Percentiles rank a stretch among this genome's conserved stretches.
These are phyloP conservation scores for Bocquillonia castaneifolia DNA, from an alignment of 441 rosid genomes.

Conservation along the genomic window DNA sequence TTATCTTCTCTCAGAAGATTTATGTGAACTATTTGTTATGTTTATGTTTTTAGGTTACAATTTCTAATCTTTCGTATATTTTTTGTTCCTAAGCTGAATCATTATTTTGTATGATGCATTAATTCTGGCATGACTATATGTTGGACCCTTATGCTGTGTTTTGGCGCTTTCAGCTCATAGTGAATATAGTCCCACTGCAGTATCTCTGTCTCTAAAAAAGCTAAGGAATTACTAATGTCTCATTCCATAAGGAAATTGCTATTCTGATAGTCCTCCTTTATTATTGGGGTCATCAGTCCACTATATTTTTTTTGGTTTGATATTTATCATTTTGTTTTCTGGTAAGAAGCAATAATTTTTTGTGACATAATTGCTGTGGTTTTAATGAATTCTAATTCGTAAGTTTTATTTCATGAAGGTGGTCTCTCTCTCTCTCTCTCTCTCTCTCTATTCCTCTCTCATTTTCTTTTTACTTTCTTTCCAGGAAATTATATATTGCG, in stretches of 20 bases:
- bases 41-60: not conserved
- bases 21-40: not conserved
- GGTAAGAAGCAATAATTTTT: not conserved
- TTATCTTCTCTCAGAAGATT: slow-evolving; percentile 9
- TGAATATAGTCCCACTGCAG: no score
- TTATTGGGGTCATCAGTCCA: not conserved
- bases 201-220: not conserved
- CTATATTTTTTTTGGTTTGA: not conserved
- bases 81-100: not conserved
- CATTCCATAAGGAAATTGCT: not conserved
- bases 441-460: not conserved
- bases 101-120: slow-evolving; percentile 1
- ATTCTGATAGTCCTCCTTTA: not conserved
- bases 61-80: not conserved
- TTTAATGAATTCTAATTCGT: not conserved
- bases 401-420: not conserved
- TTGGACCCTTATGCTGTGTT: not conserved
- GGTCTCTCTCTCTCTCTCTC: not conserved
- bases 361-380: not conserved
- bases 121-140: not conserved
- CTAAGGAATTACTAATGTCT: not conserved
- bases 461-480: slow-evolving; percentile 18
- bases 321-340: not conserved
- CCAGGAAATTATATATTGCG: slow-evolving; percentile 90
- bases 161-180: not conserved